phyloP scores from a whole-genome alignment of 2,329 filamentous ascomycete genomes.

The Diaporthe eres region DNA sequence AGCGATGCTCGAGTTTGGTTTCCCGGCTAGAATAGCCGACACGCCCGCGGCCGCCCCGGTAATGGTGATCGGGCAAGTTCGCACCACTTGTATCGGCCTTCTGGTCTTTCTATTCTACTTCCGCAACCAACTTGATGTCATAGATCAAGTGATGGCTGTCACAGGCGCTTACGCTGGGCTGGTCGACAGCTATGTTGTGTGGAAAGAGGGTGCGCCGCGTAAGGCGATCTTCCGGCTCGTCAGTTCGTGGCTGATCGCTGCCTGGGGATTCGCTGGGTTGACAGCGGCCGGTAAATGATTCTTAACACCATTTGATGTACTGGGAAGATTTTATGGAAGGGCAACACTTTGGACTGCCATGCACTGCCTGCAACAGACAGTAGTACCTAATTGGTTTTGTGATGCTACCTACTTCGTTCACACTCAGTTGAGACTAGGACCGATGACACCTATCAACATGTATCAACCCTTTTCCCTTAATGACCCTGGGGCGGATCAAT shows the following conservation, averaged over 20 bases:
- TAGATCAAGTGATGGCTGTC: conserved; percentile 47
- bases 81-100: conserved; percentile 46
- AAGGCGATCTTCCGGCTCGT: conserved; percentile 44
- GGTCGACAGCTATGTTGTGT: conserved; percentile 48
- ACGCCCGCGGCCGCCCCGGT: conserved; percentile 43
- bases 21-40: conserved; percentile 45
- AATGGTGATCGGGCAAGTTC: conserved; percentile 44
- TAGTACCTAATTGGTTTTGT: no score
- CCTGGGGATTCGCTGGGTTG: conserved; percentile 8
- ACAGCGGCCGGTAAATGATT: background rate
- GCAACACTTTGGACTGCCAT: no score
- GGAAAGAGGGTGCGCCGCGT: conserved; percentile 44
- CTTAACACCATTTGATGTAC: no score
- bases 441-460: no score
- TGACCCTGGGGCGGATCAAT: no score
- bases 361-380: no score
- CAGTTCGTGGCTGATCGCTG: conserved; percentile 40
- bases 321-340: no score
- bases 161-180: conserved; percentile 46
- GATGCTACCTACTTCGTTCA: no score
- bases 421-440: no score
- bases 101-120: conserved; percentile 45
- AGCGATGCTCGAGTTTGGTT: conserved; percentile 48
- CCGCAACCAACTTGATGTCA: conserved; percentile 40
- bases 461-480: no score